Percentiles rank a stretch among this genome's conserved stretches.
phyloP scores from a whole-genome alignment of 108 stramenopile genomes.

The Skeletonema grethae region DNA sequence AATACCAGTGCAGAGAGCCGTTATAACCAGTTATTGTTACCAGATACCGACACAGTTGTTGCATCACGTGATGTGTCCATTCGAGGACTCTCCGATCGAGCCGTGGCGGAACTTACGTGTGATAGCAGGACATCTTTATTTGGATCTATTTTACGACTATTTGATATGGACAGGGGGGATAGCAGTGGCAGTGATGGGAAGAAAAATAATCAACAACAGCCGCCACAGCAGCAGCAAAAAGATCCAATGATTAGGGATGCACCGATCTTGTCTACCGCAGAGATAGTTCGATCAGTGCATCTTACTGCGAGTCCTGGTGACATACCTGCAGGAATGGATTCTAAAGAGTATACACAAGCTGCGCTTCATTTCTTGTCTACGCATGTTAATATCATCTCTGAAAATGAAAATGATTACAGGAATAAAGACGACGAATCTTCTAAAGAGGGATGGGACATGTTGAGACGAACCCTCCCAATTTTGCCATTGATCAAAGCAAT shows the following conservation, averaged over 20 bases:
- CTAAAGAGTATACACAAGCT: constrained; percentile 75
- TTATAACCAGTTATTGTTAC: constrained; percentile 11
- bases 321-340: constrained; percentile 71
- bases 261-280: constrained; percentile 56
- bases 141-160: constrained; percentile 43
- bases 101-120: constrained; percentile 39
- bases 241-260: constrained; percentile 25
- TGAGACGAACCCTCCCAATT: constrained; percentile 32
- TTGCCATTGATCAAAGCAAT: constrained; percentile 35
- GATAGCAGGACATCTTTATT: constrained; percentile 39
- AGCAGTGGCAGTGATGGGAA: not conserved
- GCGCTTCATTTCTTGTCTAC: constrained; percentile 66
- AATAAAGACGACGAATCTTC: not conserved
- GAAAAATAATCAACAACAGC: not conserved
- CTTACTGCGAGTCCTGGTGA: constrained; percentile 62
- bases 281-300: constrained; percentile 60
- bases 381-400: constrained; percentile 27
- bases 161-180: constrained; percentile 24
- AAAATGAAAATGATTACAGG: constrained; percentile 19
- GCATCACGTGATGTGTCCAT: constrained; percentile 42
- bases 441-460: constrained; percentile 32
- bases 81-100: constrained; percentile 46
- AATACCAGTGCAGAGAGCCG: not conserved
- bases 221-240: not conserved
- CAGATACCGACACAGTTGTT: not conserved